phyloP scores from a whole-genome alignment of 208 protist species.

The Porcisia hertigi region DNA sequence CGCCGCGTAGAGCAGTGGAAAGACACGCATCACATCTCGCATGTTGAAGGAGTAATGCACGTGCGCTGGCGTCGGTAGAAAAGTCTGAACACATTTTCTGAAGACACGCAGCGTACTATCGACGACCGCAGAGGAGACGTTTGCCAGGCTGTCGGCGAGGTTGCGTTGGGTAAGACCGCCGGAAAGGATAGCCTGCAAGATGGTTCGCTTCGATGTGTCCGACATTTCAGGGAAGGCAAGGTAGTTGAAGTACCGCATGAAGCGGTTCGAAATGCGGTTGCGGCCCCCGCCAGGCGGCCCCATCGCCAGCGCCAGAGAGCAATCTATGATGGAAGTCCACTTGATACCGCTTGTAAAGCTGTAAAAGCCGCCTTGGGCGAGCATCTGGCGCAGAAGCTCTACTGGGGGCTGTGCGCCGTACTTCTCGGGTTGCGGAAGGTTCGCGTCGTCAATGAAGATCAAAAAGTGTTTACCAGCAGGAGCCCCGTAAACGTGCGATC shows the following conservation, averaged over 20 bases:
- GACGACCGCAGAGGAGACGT: slow-evolving; percentile 65
- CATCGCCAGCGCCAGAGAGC: slow-evolving; percentile 96
- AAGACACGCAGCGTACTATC: slow-evolving; percentile 94
- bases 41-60: slow-evolving; percentile 99
- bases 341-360: slow-evolving; percentile 75
- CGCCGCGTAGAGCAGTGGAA: slow-evolving; percentile 94
- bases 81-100: slow-evolving; percentile 81
- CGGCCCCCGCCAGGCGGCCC: slow-evolving; percentile 96
- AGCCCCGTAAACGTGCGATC: slow-evolving; percentile 88
- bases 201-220: slow-evolving; percentile 89
- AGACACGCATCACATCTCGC: slow-evolving; percentile 97
- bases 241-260: slow-evolving; percentile 98
- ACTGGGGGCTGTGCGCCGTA: slow-evolving; percentile 95
- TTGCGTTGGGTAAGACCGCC: slow-evolving; percentile 79
- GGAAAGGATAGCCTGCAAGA: slow-evolving; percentile 95
- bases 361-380: slow-evolving; percentile 94
- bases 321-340: slow-evolving; percentile 94
- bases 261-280: slow-evolving; percentile 94
- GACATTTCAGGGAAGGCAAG: slow-evolving; percentile 96
- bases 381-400: slow-evolving; percentile 92
- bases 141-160: slow-evolving; percentile 67
- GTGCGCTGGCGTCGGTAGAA: slow-evolving; percentile 97
- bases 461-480: slow-evolving; percentile 91
- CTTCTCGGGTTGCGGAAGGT: slow-evolving; percentile 91
- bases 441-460: slow-evolving; percentile 94